Evolutionary conservation across 2,329 filamentous ascomycete species (phyloP).

Genomic region (Aspergillus terreus): DNA sequence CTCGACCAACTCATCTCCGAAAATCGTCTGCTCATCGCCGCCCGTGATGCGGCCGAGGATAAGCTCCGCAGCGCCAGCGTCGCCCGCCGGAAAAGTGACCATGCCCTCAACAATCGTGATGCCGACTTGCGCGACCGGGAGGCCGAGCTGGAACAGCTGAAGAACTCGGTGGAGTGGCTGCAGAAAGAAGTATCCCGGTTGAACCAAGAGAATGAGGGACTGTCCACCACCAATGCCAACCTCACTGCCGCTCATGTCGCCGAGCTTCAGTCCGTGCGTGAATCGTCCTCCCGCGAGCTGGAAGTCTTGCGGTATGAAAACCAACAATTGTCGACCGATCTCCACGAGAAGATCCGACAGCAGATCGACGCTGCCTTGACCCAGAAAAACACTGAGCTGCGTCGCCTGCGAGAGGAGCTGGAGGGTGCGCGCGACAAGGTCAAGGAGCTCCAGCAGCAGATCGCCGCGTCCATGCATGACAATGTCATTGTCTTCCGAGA

Average conservation of each 20-base stretch:
- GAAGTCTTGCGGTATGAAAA: conserved; percentile 64
- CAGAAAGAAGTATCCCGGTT: conserved; percentile 78
- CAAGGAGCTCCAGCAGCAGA: conserved; percentile 57
- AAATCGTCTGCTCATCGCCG: conserved; percentile 74
- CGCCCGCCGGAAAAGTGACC: conserved; percentile 52
- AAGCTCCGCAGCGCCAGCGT: conserved; percentile 54
- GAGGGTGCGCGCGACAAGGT: conserved; percentile 64
- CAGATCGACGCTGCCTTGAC: conserved; percentile 65
- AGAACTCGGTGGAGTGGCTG: conserved; percentile 72
- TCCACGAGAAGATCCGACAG: conserved; percentile 59
- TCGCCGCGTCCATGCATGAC: conserved; percentile 57
- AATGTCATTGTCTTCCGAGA: conserved; percentile 77
- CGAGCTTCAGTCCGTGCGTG: conserved; percentile 62
- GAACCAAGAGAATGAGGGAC: conserved; percentile 75
- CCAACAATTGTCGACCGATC: conserved; percentile 57
- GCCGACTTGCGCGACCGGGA: conserved; percentile 76
- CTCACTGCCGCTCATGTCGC: conserved; percentile 72
- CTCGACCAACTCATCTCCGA: conserved; percentile 83
- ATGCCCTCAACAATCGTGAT: conserved; percentile 61
- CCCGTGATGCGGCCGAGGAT: conserved; percentile 66
- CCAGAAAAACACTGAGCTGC: conserved; percentile 81
- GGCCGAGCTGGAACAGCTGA: conserved; percentile 78
- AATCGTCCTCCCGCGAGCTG: conserved; percentile 64
- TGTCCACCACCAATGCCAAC: conserved; percentile 72
- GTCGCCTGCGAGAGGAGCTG: conserved; percentile 71